Percentiles rank a stretch among this genome's conserved stretches.
Conservation (phyloP, 2,329 filamentous ascomycete genomes). For the Aspergillus latus region DNA sequence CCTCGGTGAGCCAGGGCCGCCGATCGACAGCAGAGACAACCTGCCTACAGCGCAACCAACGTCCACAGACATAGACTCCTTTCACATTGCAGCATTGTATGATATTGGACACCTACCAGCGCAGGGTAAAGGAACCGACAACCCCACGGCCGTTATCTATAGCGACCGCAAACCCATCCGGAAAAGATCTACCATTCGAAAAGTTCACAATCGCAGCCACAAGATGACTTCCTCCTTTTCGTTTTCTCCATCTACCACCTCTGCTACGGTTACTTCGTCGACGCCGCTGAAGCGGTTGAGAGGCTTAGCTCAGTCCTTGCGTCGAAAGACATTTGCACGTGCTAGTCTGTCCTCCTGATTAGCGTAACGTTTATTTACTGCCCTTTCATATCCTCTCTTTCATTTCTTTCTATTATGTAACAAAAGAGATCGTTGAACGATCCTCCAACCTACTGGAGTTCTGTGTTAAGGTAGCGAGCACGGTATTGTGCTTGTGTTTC, state of each 20-base stretch:
- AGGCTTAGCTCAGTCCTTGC: conserved; percentile 8
- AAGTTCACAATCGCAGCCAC: background rate
- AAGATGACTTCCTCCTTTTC: conserved; percentile 1
- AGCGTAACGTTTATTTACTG: conserved; percentile 3
- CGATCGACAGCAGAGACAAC: background rate
- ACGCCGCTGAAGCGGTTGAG: conserved; percentile 5
- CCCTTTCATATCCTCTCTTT: conserved; percentile 9
- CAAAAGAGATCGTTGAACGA: conserved; percentile 9
- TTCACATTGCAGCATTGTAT: conserved; percentile 4
- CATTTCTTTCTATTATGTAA: conserved; percentile 1
- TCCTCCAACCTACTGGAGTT: background rate
- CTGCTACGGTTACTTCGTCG: background rate
- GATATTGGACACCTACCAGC: conserved; percentile 5
- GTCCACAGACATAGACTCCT: background rate
- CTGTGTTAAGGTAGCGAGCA: background rate
- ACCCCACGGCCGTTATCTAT: conserved; percentile 13
- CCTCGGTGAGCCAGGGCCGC: conserved; percentile 32
- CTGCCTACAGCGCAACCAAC: background rate
- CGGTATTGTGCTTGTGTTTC: too few relatives aligned
- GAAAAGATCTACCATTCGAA: conserved; percentile 5
- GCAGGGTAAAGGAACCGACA: conserved; percentile 8
- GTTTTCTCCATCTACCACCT: background rate
- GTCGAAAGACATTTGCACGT: conserved; percentile 7
- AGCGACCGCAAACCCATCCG: conserved; percentile 10
- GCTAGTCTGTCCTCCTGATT: conserved; percentile 7